Base-by-base conservation (phyloP, 1,139 yeast species). In the Taphrina communis region DNA sequence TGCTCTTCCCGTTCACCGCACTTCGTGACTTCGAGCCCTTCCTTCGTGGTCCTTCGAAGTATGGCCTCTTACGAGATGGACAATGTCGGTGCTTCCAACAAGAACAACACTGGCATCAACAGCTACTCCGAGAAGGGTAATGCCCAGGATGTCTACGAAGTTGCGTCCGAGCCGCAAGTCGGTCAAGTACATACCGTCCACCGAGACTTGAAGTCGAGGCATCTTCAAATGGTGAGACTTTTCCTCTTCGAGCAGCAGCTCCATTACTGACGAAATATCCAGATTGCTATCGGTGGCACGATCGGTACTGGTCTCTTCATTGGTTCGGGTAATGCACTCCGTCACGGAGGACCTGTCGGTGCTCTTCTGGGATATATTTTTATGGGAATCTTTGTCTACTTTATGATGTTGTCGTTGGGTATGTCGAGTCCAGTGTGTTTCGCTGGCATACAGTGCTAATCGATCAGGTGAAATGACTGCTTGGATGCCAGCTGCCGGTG, bases 291-390 rank as follows among this genome's bases (percentile, higher is more conserved):
- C 31, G 73, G 73, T n/a, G 72, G 73, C 25, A 71, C 73, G 14
- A 72, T 72, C 35, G 73, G 73, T 7, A 72, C 73, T 9, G 75
- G 75, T 38, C 68, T 86, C 68, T 86, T 84, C 77, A 82, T 86
- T 55, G 84, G 86, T 73, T 81, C 87, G 39, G 84, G 88, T 14
- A 74, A 80, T n/a, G 84, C 88, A 17, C 77, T 88, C 66, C 75
- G 79, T 0, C 76, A 80, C 51, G 87, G 90, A n/a, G 95, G 95
- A 21, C 93, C 94, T 0, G 92, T 86, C 0, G 85, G 88, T 60
- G 80, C 89, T 2, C 79, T 89, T 41, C 86, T 89, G 66, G 84
- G 90, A 0, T 88, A 86, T 75, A 72, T 84, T 51, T 86, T 88
- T 76, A 85, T 88, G 81, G 89, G 90, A 41, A 78, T 88, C 7